phyloP scores from a whole-genome alignment of 306 rosid species.

The Ormosia emarginata region DNA sequence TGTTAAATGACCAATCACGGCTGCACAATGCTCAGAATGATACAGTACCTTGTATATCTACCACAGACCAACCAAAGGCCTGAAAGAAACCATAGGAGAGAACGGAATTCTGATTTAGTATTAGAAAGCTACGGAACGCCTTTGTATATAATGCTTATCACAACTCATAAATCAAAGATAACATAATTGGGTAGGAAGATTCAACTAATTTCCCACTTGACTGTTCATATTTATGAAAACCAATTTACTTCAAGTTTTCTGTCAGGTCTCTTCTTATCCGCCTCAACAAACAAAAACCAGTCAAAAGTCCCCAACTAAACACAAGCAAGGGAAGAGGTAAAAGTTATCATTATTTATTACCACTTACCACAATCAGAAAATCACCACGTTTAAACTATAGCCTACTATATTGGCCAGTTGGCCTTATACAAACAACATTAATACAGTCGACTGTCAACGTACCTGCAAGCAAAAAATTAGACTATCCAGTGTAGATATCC shows the following conservation, averaged over 20 bases:
- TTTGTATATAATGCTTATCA: neutral
- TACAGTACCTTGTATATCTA: slow-evolving; percentile 39
- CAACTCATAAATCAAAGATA: neutral
- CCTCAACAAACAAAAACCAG: neutral
- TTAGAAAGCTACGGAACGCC: neutral
- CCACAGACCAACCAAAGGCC: slow-evolving; percentile 36
- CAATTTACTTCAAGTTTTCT: neutral
- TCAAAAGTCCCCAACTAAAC: neutral
- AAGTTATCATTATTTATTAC: neutral
- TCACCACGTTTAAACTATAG: neutral
- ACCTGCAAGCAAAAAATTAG: neutral
- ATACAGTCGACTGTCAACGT: neutral
- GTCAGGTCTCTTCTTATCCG: neutral
- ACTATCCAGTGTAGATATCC: neutral
- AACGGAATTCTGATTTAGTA: neutral
- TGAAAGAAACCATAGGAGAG: slow-evolving; percentile 15
- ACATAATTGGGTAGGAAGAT: neutral
- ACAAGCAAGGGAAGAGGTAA: neutral
- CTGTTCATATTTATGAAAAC: neutral
- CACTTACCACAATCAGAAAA: neutral
- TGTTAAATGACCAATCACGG: slow-evolving; percentile 37
- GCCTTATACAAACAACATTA: neutral
- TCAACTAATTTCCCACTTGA: neutral
- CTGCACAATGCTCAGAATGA: slow-evolving; percentile 45
- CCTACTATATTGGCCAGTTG: neutral